These are phyloP conservation scores for Actinidia chinensis DNA, from an alignment of 179 eudicot species.

Conservation along the genomic window DNA sequence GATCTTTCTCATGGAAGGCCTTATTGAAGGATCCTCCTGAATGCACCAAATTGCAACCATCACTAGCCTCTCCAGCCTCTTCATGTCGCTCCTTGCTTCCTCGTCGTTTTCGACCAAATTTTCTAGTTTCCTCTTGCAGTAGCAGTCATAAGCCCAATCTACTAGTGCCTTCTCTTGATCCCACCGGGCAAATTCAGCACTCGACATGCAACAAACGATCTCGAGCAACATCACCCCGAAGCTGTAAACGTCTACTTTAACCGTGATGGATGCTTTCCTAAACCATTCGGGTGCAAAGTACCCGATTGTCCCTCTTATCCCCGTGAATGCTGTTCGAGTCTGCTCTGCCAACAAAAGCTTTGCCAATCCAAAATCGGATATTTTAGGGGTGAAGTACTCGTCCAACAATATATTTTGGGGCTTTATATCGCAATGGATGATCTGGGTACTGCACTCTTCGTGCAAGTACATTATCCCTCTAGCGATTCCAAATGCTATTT, in stretches of 20 bases:
- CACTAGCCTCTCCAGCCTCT: conserved; percentile 10
- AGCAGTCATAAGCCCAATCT: conserved; percentile 3
- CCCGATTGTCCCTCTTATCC: conserved; percentile 23
- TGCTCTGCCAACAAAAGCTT: conserved; percentile 13
- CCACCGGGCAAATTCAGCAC: not conserved
- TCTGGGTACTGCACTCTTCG: conserved; percentile 23
- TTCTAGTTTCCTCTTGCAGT: not conserved
- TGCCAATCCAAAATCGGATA: conserved; percentile 18
- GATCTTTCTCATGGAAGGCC: conserved; percentile 12
- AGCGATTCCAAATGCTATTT: conserved; percentile 22
- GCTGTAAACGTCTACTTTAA: conserved; percentile 9
- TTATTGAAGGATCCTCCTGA: conserved; percentile 11
- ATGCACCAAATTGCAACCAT: conserved; percentile 14
- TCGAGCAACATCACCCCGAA: conserved; percentile 4
- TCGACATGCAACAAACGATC: conserved; percentile 8
- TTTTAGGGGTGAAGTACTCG: conserved; percentile 12
- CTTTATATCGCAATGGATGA: conserved; percentile 20
- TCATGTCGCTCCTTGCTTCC: conserved; percentile 6
- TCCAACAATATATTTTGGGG: conserved; percentile 19
- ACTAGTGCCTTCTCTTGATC: not conserved
- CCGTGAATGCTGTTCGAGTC: conserved; percentile 11
- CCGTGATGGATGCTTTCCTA: not conserved
- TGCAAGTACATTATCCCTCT: conserved; percentile 20
- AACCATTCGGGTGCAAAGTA: conserved; percentile 25
- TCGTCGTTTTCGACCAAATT: conserved; percentile 7